Conservation (phyloP, 495 filamentous ascomycete species). For the Arthonia radiata region DNA sequence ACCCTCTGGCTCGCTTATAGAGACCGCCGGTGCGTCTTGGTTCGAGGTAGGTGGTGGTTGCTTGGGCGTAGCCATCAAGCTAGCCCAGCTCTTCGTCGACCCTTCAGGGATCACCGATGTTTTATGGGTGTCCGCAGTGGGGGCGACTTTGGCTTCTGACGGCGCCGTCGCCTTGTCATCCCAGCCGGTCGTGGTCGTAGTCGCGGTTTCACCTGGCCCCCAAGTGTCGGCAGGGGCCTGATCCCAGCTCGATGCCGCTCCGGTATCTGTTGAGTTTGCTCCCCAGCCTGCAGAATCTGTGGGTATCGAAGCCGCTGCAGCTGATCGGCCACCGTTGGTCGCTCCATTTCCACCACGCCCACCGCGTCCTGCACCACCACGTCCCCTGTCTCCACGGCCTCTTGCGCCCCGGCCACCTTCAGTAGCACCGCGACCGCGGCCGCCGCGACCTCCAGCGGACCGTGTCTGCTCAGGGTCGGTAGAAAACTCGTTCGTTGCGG, state of each 20-base stretch:
- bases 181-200: slow-evolving; percentile 1
- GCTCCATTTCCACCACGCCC: slow-evolving; percentile 36
- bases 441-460: slow-evolving; percentile 28
- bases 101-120: slow-evolving; percentile 19
- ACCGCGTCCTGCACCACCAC: slow-evolving; percentile 45
- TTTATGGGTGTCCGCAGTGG: slow-evolving; percentile 16
- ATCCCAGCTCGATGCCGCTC: slow-evolving; percentile 6
- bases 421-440: slow-evolving; percentile 37
- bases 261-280: slow-evolving; percentile 3
- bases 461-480: slow-evolving; percentile 21
- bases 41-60: slow-evolving; percentile 6
- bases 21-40: slow-evolving; percentile 6
- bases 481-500: slow-evolving; percentile 42
- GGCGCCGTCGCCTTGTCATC: neutral
- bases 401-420: slow-evolving; percentile 41
- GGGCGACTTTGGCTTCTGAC: slow-evolving; percentile 7
- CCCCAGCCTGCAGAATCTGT: slow-evolving; percentile 16
- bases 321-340: slow-evolving; percentile 18
- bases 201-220: slow-evolving; percentile 5
- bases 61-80: slow-evolving; percentile 26
- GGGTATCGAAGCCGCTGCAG: slow-evolving; percentile 8
- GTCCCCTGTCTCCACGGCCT: slow-evolving; percentile 47
- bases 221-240: no score
- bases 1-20: slow-evolving; percentile 1
- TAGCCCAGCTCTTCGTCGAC: slow-evolving; percentile 37